Percentiles rank a stretch among this genome's conserved stretches.
phyloP scores from a whole-genome alignment of 2,329 filamentous ascomycete species.

The Fusarium graminum region DNA sequence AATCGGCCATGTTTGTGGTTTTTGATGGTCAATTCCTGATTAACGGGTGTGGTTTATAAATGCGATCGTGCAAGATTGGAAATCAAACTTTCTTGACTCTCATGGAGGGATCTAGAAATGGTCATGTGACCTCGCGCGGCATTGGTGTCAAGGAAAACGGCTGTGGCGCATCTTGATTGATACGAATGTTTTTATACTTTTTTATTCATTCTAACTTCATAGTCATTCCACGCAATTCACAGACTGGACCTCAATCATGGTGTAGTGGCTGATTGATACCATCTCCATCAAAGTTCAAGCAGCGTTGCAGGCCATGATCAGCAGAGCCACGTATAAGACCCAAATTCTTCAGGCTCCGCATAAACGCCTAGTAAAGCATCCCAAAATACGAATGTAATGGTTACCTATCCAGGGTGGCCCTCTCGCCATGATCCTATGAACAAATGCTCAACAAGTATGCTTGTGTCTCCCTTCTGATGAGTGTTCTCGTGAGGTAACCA shows the following conservation, averaged over 20 bases:
- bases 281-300: too few species aligned
- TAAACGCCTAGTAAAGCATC: not conserved
- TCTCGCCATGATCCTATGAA: slow-evolving; percentile 42
- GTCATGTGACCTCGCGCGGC: slow-evolving; percentile 34
- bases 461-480: slow-evolving; percentile 34
- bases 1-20: slow-evolving; percentile 38
- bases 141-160: slow-evolving; percentile 13
- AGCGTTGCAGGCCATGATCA: too few species aligned
- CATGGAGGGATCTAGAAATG: slow-evolving; percentile 30
- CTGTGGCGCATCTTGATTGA: not conserved
- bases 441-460: slow-evolving; percentile 39
- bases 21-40: not conserved
- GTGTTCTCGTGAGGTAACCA: slow-evolving; percentile 41
- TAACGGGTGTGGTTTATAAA: not conserved
- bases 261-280: too few species aligned
- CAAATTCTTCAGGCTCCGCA: too few species aligned
- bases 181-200: too few species aligned
- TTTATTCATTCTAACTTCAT: too few species aligned
- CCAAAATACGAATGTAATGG: not conserved
- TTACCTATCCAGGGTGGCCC: slow-evolving; percentile 29
- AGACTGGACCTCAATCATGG: too few species aligned
- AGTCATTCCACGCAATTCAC: too few species aligned
- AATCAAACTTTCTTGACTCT: slow-evolving; percentile 27
- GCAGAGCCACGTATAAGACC: too few species aligned
- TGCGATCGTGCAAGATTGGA: slow-evolving; percentile 28